phyloP scores from a whole-genome alignment of 2,329 filamentous ascomycete genomes.

The Verticillium tricorpus region DNA sequence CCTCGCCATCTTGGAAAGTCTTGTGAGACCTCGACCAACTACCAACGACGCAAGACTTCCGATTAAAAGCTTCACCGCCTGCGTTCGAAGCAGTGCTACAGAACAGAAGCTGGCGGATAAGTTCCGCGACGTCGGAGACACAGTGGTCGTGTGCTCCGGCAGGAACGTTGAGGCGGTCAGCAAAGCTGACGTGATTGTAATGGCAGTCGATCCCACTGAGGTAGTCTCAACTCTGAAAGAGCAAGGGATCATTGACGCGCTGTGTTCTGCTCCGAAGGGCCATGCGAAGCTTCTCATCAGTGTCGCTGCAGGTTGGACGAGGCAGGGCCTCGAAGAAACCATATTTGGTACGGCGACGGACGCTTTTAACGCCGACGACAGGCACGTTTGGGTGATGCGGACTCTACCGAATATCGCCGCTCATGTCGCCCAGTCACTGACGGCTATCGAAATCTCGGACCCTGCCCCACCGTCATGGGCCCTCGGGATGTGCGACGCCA shows the following conservation, averaged over 20 bases:
- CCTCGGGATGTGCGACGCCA: slow-evolving; percentile 28
- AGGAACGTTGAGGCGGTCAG: slow-evolving; percentile 28
- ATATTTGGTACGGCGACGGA: slow-evolving; percentile 24
- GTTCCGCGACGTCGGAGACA: slow-evolving; percentile 12
- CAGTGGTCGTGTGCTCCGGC: slow-evolving; percentile 22
- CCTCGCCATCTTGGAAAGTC: slow-evolving; percentile 20
- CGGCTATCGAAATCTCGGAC: slow-evolving; percentile 24
- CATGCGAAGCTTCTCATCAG: slow-evolving; percentile 42
- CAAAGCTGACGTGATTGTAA: slow-evolving; percentile 34
- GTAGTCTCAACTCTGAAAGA: slow-evolving; percentile 31
- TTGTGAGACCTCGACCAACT: slow-evolving; percentile 10
- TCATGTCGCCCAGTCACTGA: slow-evolving; percentile 24
- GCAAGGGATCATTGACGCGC: slow-evolving; percentile 29
- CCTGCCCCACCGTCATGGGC: slow-evolving; percentile 14
- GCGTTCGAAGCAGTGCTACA: slow-evolving; percentile 23
- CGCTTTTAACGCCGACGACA: slow-evolving; percentile 5
- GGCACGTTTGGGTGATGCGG: slow-evolving; percentile 21
- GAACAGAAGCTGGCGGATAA: slow-evolving; percentile 13
- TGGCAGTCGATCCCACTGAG: slow-evolving; percentile 42
- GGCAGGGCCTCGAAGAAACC: slow-evolving; percentile 29
- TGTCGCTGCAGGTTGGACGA: slow-evolving; percentile 45
- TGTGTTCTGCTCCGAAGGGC: slow-evolving; percentile 18
- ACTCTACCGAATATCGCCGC: slow-evolving; percentile 31
- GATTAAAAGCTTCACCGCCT: slow-evolving; percentile 21
- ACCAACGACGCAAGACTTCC: slow-evolving; percentile 6